Evolutionary conservation across 2,329 filamentous ascomycete genomes (phyloP), one percentile per base, ranked within the genome.

Genomic region (Didymella arachidicola): DNA sequence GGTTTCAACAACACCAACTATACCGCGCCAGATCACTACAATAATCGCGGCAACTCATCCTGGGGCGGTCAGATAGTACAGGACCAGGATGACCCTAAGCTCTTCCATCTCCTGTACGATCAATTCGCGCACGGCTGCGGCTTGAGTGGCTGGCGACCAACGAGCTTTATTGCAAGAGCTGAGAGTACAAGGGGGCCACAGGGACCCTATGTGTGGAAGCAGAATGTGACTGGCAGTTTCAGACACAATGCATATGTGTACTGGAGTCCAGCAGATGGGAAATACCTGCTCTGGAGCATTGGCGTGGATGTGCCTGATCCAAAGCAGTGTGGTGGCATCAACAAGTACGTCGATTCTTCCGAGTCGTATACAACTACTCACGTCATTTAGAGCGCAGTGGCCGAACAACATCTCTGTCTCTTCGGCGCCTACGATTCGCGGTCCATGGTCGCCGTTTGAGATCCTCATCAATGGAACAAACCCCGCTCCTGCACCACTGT

Each of bases 51-150:
- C 16, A 81, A 79, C 46, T 81, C 81, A 0, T 83, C 81, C 0
- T 83, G 81, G 82, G 80, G 81, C 14, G 79, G 79, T 0, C 76
- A 77, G 12, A 81, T 83, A 32, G 51, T 83, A 0, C 79, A 79
- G 38, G 82, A 83, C 48, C 78, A 70, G 0, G 16, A 64, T 0
- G 72, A 82, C 14, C 60, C 61, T 0, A 51, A 54, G 0, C 68
- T 82, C 0, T 81, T 82, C 48, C 81, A 83, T 50, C 76, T 84
- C 0, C 71, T 83, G 43, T 74, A 76, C 1, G 78, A 80, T 0
- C 79, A 83, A 47, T 82, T 83, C 56, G 71, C 75, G 0, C 72
- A 78, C 49, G 79, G 79, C 7, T 84, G 81, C 50, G 81, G 81
- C 0, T 72, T 84, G 1, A 69, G 69, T 6, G 80, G 78, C n/a